These are phyloP conservation scores for Lentinus polychrous DNA, from an alignment of 1,284 basidiomycete species.

Conservation along the genomic window DNA sequence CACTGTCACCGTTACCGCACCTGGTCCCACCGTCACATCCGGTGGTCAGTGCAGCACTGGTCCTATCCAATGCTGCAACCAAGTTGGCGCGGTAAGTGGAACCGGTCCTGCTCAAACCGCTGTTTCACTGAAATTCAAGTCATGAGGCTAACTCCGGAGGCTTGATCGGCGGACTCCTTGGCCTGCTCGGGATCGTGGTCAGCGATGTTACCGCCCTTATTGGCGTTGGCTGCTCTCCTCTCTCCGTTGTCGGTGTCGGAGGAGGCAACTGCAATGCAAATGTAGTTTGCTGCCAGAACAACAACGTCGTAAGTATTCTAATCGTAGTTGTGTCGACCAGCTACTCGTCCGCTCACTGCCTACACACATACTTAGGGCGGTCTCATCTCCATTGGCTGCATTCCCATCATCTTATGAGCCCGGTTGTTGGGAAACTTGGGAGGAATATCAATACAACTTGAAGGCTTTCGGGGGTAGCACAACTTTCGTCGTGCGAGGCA, in stretches of 20 bases:
- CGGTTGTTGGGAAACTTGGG: no score
- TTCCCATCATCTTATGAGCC: no score
- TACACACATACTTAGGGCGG: no score
- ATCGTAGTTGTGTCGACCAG: no score
- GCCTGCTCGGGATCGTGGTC: constrained; percentile 10
- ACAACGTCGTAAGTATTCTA: constrained; percentile 1
- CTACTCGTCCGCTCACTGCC: no score
- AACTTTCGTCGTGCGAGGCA: no score
- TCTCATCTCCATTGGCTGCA: no score
- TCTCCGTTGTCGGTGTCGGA: constrained; percentile 12
- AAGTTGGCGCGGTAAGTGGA: not conserved
- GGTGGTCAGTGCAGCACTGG: constrained; percentile 5
- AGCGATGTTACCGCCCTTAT: constrained; percentile 10
- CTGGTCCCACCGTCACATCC: not conserved
- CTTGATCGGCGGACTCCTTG: not conserved
- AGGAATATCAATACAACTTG: no score
- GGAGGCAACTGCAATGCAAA: constrained; percentile 3
- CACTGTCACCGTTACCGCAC: not conserved
- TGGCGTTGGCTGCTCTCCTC: constrained; percentile 13
- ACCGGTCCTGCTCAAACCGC: not conserved
- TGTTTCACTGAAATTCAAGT: no score
- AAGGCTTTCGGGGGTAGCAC: no score
- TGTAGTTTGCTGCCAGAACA: constrained; percentile 6
- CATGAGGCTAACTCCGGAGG: not conserved
- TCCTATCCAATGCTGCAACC: constrained; percentile 7